Percentiles rank a stretch among this genome's conserved stretches.
phyloP scores from a whole-genome alignment of 495 filamentous ascomycete species.

The Sabuloglossum arenarium region DNA sequence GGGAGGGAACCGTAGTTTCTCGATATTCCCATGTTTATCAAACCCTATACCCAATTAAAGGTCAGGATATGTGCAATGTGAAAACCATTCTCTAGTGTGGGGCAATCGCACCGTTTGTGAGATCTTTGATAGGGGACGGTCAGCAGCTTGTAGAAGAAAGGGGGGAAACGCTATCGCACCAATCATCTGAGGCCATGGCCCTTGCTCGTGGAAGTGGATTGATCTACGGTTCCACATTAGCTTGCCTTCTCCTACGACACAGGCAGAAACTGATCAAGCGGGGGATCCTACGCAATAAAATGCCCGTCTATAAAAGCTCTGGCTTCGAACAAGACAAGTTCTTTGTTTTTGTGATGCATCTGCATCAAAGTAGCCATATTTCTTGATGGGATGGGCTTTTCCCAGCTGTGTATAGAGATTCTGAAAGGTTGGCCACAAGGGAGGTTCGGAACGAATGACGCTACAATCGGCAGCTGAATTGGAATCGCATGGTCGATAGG shows the following conservation, averaged over 20 bases:
- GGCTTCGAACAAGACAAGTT: conserved; percentile 42
- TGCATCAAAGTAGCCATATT: conserved; percentile 38
- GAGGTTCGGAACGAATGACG: conserved; percentile 56
- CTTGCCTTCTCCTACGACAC: not conserved
- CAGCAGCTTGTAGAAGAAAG: conserved; percentile 8
- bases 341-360: conserved; percentile 21
- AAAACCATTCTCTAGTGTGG: not conserved
- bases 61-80: not conserved
- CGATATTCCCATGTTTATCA: conserved; percentile 36
- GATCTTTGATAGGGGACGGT: not conserved
- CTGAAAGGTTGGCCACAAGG: conserved; percentile 38
- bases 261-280: not conserved
- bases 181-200: conserved; percentile 40
- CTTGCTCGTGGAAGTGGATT: conserved; percentile 30
- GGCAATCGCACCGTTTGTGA: not conserved
- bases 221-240: conserved; percentile 20
- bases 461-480: conserved; percentile 43
- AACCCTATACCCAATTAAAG: conserved; percentile 24
- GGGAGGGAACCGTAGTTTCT: conserved; percentile 45
- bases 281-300: conserved; percentile 34
- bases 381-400: conserved; percentile 38
- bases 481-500: conserved; percentile 4
- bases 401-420: conserved; percentile 69
- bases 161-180: conserved; percentile 16
- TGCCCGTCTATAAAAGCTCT: conserved; percentile 52